Evolutionary conservation across 1,284 basidiomycete species (phyloP).

Genomic region (Austropuccinia psidii): DNA sequence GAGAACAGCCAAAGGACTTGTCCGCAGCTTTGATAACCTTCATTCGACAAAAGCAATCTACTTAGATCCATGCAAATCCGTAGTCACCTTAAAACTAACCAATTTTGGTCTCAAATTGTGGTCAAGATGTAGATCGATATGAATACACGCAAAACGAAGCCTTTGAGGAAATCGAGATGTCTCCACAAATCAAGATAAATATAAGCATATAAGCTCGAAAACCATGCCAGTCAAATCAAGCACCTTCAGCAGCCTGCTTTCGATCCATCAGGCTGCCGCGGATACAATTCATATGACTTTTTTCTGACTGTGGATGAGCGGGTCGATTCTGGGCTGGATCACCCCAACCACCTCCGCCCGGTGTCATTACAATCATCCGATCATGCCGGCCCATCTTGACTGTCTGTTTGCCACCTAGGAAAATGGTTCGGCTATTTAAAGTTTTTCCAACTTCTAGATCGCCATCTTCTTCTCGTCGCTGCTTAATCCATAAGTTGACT

Average conservation of each 20-base stretch:
- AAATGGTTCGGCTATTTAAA: constrained; percentile 57
- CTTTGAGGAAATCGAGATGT: too few relatives aligned
- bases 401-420: constrained; percentile 84
- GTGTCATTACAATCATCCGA: constrained; percentile 71
- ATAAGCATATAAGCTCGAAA: too few relatives aligned
- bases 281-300: background rate
- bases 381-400: constrained; percentile 80
- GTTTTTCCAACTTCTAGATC: constrained; percentile 21
- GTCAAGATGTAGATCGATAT: too few relatives aligned
- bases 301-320: background rate
- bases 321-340: constrained; percentile 21
- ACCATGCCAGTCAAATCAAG: too few relatives aligned
- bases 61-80: too few relatives aligned
- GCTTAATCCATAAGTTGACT: constrained; percentile 80
- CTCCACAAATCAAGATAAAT: too few relatives aligned
- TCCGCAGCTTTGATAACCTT: too few relatives aligned
- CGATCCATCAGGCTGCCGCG: background rate
- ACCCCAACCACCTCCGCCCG: constrained; percentile 89
- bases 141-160: too few relatives aligned
- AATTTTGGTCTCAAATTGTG: too few relatives aligned
- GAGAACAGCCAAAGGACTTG: too few relatives aligned
- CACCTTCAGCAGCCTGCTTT: background rate
- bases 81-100: too few relatives aligned
- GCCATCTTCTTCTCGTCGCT: constrained; percentile 54
- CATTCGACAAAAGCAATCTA: too few relatives aligned